phyloP scores from a whole-genome alignment of 257 asterid species.

The Primulina eburnea region DNA sequence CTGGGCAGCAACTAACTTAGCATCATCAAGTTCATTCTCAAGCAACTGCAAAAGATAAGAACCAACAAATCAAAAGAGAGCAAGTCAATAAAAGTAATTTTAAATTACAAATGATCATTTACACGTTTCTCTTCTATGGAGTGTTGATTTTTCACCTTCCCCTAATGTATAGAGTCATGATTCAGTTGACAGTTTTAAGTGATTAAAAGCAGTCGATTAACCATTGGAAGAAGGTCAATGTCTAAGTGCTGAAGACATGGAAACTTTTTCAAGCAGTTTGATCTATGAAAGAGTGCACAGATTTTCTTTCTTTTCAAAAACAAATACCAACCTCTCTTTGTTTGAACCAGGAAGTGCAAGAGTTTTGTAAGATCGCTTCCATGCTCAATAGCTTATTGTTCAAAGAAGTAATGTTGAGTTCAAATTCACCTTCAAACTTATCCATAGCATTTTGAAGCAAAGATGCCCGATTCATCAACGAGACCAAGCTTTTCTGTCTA shows the following conservation, averaged over 20 bases:
- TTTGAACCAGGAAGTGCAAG: constrained; percentile 53
- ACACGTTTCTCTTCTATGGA: neutral
- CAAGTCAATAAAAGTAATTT: constrained; percentile 15
- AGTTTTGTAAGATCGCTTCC: constrained; percentile 48
- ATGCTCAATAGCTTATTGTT: constrained; percentile 51
- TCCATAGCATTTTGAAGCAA: constrained; percentile 48
- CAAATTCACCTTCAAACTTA: constrained; percentile 53
- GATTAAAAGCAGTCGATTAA: constrained; percentile 1
- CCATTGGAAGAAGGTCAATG: neutral
- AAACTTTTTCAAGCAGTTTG: neutral
- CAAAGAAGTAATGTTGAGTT: constrained; percentile 42
- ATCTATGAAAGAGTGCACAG: neutral
- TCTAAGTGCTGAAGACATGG: constrained; percentile 8
- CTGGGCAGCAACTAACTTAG: constrained; percentile 69
- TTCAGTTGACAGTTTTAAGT: neutral
- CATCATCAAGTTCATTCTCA: constrained; percentile 75
- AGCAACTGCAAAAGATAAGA: constrained; percentile 51
- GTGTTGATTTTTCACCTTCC: neutral
- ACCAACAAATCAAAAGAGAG: neutral
- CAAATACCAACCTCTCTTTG: constrained; percentile 61
- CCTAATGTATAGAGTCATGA: neutral
- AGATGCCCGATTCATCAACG: constrained; percentile 43
- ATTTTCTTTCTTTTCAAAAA: neutral
- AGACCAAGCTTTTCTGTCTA: constrained; percentile 45
- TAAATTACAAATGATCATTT: neutral